Evolutionary conservation across 768 basidiomycete genomes (phyloP), one percentile per base, ranked within the genome.

Genomic region (Hebeloma cylindrosporum): DNA sequence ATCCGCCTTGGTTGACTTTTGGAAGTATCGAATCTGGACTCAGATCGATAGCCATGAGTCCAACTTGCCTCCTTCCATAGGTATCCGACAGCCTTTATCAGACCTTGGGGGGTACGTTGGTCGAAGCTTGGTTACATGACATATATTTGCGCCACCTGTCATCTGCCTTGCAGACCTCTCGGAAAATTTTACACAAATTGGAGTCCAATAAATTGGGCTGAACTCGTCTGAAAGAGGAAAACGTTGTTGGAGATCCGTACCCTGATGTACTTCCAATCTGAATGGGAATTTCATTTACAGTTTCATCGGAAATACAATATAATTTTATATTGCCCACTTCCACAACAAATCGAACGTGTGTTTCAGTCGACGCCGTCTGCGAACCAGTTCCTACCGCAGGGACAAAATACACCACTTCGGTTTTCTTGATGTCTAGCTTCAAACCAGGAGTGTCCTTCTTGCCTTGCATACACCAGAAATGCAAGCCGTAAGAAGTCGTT

Each of bases 101-200:
- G 63, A 54, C 56, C 60, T 58, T 56, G 59, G 60, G 61, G 58
- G 49, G 53, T 59, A 69, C 68, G 69, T 72, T 66, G 66, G 52
- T 45, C 60, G 69, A 73, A 68, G 66, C 52, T 43, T 49, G 57
- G 62, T 63, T 66, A 58, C 62, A 58, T 71, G 66, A 65, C 71
- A 71, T 67, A 60, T 60, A 61, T 62, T 61, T 55, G 60, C 70
- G 68, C 69, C 69, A 69, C 70, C 58, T 68, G 66, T 67, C 68
- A 71, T 58, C 59, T 62, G 64, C 53, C 64, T 61, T 65, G 56
- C 52, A 51, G 49, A 38, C 38, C 48, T 55, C 54, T 58, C 47
- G 36, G 31, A 44, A 48, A 62, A 47, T 61, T 61, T 56, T 46
- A 42, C 52, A 50, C 50, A 28, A 50, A 46, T 36, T 25, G 31